Conservation (phyloP, 768 basidiomycete species). For the Crassisporium funariophilum region DNA sequence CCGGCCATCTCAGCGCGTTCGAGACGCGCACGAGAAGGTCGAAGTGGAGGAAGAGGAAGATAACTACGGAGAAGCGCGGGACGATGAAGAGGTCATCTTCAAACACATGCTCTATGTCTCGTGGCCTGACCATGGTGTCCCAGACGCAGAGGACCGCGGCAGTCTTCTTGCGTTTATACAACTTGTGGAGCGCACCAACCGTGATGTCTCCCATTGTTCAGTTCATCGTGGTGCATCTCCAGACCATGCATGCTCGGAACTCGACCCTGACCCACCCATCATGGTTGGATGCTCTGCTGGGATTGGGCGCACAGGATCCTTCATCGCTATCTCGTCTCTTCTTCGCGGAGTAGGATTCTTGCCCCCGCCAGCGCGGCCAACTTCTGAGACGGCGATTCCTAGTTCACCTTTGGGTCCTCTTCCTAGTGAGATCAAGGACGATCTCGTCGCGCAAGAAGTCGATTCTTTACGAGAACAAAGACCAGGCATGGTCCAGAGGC, state of each 20-base stretch:
- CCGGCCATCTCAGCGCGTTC: conserved; percentile 7
- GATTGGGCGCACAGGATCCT: conserved; percentile 84
- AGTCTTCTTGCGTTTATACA: conserved; percentile 62
- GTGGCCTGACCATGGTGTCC: conserved; percentile 90
- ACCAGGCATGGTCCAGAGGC: conserved; percentile 77
- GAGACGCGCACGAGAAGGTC: conserved; percentile 5
- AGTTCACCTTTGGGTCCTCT: conserved; percentile 62
- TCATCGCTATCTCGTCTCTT: conserved; percentile 79
- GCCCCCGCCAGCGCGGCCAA: conserved; percentile 32
- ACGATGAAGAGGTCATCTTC: conserved; percentile 49
- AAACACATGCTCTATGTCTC: conserved; percentile 72
- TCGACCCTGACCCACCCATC: conserved; percentile 71
- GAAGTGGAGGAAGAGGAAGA: conserved; percentile 13
- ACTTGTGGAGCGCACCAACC: conserved; percentile 67
- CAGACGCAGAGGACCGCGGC: conserved; percentile 57
- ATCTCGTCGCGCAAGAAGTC: conserved; percentile 69
- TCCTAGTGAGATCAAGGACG: conserved; percentile 47
- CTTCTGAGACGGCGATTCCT: conserved; percentile 36
- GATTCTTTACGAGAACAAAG: conserved; percentile 81
- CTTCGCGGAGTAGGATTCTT: conserved; percentile 62
- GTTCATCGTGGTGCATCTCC: conserved; percentile 20
- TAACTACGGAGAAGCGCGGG: conserved; percentile 20
- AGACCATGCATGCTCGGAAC: conserved; percentile 8
- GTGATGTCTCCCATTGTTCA: conserved; percentile 37
- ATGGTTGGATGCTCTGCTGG: conserved; percentile 88